Base-by-base conservation (phyloP, 1,139 yeast species). In the Entelexis paramagnoliae region DNA sequence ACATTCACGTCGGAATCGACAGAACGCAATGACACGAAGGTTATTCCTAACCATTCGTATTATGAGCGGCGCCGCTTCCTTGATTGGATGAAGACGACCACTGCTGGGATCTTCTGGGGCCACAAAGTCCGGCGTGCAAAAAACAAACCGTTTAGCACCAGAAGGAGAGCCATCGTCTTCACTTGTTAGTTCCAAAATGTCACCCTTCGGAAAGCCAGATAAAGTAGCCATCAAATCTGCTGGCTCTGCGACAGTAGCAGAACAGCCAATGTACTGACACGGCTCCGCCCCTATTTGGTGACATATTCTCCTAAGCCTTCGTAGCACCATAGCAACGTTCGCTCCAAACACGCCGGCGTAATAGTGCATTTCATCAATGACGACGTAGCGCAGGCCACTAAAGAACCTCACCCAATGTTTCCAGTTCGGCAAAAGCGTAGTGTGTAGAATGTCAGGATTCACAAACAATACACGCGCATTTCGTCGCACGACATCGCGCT, bases 361-460 rank as follows among this genome's bases (percentile, higher is more conserved):
- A 42, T 83, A 81, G 64, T 91, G 99, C 49, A 93, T 69, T 65
- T 91, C 74, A 67, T 91, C 99, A 57, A 91, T 79, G 0, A 91
- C 94, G 3, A 91, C 82, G 60, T 75, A 83, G 62, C 76, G 78
- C 58, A 91, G 68, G 49, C 78, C 75, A 20, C 70, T 63, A 8
- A 91, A 68, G 63, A 89, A 86, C 38, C 76, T 72, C 34, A 75
- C 69, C 97, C 98, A 91, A 4, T 49, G 48, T 11, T 54, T 55
- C 65, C 69, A 64, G 19, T 58, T 53, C 0, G 98, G 97, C 20
- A 91, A 67, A 14, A 91, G 79, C 19, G 91, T 80, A 0, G 88
- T 77, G 66, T 91, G 98, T 2, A 93, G 72, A 72, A 91, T 86
- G 63, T 91, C 99, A 0, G 98, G 99, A 62, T 91, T 91, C 0